phyloP scores from a whole-genome alignment of 2,329 filamentous ascomycete genomes.

The Rhinocladiella mackenziei region DNA sequence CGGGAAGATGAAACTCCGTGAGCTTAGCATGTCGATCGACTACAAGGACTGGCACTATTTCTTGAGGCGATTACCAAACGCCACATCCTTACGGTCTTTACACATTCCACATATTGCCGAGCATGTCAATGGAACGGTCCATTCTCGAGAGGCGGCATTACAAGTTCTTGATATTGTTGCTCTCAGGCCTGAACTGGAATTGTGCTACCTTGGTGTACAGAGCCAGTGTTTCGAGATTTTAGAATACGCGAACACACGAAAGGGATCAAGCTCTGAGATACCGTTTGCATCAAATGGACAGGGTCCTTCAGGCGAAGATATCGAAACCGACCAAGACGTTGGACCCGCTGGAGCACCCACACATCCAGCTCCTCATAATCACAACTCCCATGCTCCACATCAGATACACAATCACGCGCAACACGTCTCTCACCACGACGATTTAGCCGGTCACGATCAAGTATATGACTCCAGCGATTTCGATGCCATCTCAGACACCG shows the following conservation, averaged over 20 bases:
- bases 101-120: constrained; percentile 67
- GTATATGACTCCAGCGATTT: constrained; percentile 32
- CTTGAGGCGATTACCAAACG: constrained; percentile 66
- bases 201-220: constrained; percentile 74
- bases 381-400: constrained; percentile 7
- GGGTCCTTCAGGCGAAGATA: constrained; percentile 20
- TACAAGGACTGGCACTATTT: constrained; percentile 81
- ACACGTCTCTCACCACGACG: constrained; percentile 33
- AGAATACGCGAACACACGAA: constrained; percentile 45
- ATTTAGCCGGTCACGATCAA: constrained; percentile 38
- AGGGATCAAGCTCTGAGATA: constrained; percentile 4
- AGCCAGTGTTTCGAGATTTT: constrained; percentile 78
- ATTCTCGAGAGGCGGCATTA: constrained; percentile 67
- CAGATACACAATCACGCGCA: constrained; percentile 36
- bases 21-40: constrained; percentile 68
- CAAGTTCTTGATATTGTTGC: constrained; percentile 76
- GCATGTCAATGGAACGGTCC: constrained; percentile 54
- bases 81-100: constrained; percentile 66
- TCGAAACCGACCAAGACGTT: constrained; percentile 21
- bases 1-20: constrained; percentile 68
- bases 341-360: constrained; percentile 14
- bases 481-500: constrained; percentile 35
- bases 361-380: constrained; percentile 6
- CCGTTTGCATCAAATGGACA: constrained; percentile 1
- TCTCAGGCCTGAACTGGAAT: constrained; percentile 67